Percentiles rank a stretch among this genome's conserved stretches.
Evolutionary conservation across 495 filamentous ascomycete genomes (phyloP).

Genomic region (Achaetomiella virescens): DNA sequence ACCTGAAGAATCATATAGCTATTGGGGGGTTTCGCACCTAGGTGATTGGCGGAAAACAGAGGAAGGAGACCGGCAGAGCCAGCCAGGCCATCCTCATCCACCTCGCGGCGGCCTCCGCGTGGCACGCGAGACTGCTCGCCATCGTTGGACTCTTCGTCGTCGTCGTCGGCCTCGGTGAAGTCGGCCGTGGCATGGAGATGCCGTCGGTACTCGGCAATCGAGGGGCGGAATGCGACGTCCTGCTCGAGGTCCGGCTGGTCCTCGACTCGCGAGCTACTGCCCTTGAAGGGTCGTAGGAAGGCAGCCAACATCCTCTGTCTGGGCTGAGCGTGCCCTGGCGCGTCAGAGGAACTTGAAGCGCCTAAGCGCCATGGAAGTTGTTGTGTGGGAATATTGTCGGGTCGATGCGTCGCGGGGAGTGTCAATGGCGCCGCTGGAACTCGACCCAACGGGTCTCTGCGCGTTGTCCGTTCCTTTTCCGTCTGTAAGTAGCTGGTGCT

Average conservation of each 20-base stretch:
- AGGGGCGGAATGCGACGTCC: conserved; percentile 30
- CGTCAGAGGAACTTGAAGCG: conserved; percentile 15
- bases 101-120: conserved; percentile 21
- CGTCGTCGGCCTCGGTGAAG: conserved; percentile 50
- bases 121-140: conserved; percentile 27
- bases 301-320: conserved; percentile 37
- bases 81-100: conserved; percentile 48
- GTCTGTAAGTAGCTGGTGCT: background rate
- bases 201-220: conserved; percentile 30
- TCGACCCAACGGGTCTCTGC: background rate
- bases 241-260: conserved; percentile 27
- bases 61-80: conserved; percentile 63
- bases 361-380: conserved; percentile 27
- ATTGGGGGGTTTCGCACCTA: conserved; percentile 51
- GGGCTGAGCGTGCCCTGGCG: conserved; percentile 18
- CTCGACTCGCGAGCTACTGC: conserved; percentile 14
- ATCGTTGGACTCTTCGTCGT: conserved; percentile 43
- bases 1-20: background rate
- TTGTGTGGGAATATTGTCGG: background rate
- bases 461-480: background rate
- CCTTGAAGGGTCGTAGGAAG: conserved; percentile 37
- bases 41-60: conserved; percentile 73
- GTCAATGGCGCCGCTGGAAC: background rate
- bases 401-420: background rate
- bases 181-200: conserved; percentile 51